Evolutionary conservation across 306 rosid genomes (phyloP).

Genomic region (Vigna unguiculata): DNA sequence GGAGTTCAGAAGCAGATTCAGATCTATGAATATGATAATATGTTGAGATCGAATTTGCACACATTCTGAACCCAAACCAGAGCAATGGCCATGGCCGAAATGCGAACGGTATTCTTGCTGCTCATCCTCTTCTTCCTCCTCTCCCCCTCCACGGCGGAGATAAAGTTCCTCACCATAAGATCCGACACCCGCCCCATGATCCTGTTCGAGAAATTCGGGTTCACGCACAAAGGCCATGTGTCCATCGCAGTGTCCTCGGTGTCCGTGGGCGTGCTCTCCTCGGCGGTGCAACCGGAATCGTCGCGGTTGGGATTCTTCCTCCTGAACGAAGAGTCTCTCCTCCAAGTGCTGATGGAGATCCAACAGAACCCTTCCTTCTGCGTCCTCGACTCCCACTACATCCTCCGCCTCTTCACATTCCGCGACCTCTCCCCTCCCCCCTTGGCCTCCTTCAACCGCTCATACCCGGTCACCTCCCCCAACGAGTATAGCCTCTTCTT

Average conservation of each 20-base stretch:
- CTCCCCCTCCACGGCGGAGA: constrained; percentile 70
- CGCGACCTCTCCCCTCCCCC: constrained; percentile 82
- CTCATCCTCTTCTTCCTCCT: neutral
- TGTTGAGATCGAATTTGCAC: neutral
- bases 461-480: constrained; percentile 72
- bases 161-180: constrained; percentile 70
- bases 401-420: constrained; percentile 65
- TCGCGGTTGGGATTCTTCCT: constrained; percentile 85
- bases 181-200: constrained; percentile 86
- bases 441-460: constrained; percentile 49
- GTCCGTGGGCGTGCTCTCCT: constrained; percentile 49
- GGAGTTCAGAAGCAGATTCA: neutral
- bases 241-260: constrained; percentile 66
- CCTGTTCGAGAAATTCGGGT: constrained; percentile 89
- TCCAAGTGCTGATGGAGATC: constrained; percentile 90
- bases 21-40: constrained; percentile 8
- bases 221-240: constrained; percentile 82
- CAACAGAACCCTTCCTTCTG: constrained; percentile 81
- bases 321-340: constrained; percentile 78
- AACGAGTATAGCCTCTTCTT: constrained; percentile 88
- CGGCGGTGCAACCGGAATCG: constrained; percentile 44
- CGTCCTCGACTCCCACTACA: constrained; percentile 75
- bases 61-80: neutral
- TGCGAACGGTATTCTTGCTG: neutral
- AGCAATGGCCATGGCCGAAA: neutral